A percentile compares a stretch with the other conserved stretches of the same genome.
phyloP scores from a whole-genome alignment of 352 stramenopile species.

The Phytophthora pini region DNA sequence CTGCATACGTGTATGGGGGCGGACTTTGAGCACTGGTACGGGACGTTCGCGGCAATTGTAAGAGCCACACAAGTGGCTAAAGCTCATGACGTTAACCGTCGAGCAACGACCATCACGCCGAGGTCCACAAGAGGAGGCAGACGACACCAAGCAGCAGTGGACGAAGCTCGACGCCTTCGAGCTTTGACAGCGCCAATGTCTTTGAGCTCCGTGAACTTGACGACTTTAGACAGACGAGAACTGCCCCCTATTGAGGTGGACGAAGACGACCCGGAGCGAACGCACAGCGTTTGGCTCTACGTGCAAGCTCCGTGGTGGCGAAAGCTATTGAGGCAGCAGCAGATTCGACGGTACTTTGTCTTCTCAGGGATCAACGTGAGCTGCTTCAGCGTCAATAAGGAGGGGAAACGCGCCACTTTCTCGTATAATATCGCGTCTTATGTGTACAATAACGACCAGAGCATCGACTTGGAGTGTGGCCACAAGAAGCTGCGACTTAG shows the following conservation, averaged over 20 bases:
- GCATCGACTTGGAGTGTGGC: slow-evolving; percentile 32
- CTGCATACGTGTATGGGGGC: slow-evolving; percentile 45
- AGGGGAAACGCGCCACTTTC: slow-evolving; percentile 47
- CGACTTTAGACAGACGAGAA: neutral
- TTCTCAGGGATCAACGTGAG: slow-evolving; percentile 48
- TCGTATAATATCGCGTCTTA: slow-evolving; percentile 30
- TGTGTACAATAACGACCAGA: slow-evolving; percentile 23
- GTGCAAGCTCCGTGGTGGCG: slow-evolving; percentile 49
- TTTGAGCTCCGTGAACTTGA: slow-evolving; percentile 1
- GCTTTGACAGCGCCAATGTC: slow-evolving; percentile 24
- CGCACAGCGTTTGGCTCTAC: slow-evolving; percentile 44
- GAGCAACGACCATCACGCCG: slow-evolving; percentile 16
- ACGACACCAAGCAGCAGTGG: slow-evolving; percentile 7
- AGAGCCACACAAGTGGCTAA: slow-evolving; percentile 48
- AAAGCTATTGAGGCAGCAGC: slow-evolving; percentile 21
- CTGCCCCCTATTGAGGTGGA: slow-evolving; percentile 23
- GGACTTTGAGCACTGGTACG: slow-evolving; percentile 60
- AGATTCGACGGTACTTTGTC: slow-evolving; percentile 45
- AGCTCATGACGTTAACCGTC: slow-evolving; percentile 1
- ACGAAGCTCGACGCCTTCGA: slow-evolving; percentile 22
- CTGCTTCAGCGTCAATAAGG: slow-evolving; percentile 63
- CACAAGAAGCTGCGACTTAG: slow-evolving; percentile 30
- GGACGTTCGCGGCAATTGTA: slow-evolving; percentile 45
- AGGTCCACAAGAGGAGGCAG: slow-evolving; percentile 8
- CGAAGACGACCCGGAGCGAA: slow-evolving; percentile 28